Percentiles rank a stretch among this genome's conserved stretches.
phyloP scores from a whole-genome alignment of 2,329 filamentous ascomycete species.

The Alternaria novae-zelandiae region DNA sequence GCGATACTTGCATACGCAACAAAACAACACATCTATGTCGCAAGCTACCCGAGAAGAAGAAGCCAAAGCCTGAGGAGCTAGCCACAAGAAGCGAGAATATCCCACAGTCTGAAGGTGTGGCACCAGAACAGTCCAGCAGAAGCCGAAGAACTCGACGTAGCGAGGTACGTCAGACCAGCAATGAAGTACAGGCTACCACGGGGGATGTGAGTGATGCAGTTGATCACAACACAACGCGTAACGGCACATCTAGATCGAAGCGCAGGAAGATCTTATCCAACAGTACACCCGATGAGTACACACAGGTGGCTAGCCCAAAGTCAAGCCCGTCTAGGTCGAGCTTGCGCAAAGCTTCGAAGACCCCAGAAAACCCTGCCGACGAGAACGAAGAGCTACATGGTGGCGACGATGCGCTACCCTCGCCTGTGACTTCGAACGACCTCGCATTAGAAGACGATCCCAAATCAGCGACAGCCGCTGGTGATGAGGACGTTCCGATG shows the following conservation, averaged over 20 bases:
- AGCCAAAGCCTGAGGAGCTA: neutral
- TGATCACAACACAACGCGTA: neutral
- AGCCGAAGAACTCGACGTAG: neutral
- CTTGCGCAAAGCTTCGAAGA: neutral
- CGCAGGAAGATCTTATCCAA: neutral
- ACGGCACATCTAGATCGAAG: neutral
- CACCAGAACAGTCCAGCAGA: neutral
- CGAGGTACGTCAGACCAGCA: neutral
- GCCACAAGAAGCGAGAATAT: neutral
- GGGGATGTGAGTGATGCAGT: neutral
- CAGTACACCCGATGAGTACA: neutral
- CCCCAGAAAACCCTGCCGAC: neutral
- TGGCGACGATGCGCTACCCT: neutral
- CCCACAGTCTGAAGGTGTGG: neutral
- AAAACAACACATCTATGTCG: conserved; percentile 5
- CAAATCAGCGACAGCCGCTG: neutral
- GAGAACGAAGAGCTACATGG: neutral
- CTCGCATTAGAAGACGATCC: neutral
- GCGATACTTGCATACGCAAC: conserved; percentile 16
- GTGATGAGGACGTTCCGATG: neutral
- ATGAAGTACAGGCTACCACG: neutral
- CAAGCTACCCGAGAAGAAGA: neutral
- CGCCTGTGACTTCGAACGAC: neutral
- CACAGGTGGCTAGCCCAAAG: neutral
- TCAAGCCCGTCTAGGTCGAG: neutral